phyloP scores from a whole-genome alignment of 2,329 filamentous ascomycete species.

The Aspergillus ustus region DNA sequence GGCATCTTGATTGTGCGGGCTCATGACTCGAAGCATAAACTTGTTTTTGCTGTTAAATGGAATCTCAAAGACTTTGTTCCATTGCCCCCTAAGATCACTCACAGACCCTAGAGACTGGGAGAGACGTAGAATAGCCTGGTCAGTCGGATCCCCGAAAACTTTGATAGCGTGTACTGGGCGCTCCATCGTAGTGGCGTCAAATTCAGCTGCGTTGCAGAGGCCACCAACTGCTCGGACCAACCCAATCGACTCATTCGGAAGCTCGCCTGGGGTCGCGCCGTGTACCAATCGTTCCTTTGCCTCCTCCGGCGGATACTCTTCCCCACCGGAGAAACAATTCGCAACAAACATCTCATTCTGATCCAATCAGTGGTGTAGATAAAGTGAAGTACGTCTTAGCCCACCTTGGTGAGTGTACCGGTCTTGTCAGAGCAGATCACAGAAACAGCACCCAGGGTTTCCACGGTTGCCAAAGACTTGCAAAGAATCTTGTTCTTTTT shows the following conservation, averaged over 20 bases:
- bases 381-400: not conserved
- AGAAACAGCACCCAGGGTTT: slow-evolving; percentile 73
- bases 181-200: slow-evolving; percentile 68
- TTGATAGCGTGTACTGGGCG: slow-evolving; percentile 64
- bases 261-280: not conserved
- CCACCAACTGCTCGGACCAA: slow-evolving; percentile 67
- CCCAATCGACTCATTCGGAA: slow-evolving; percentile 40
- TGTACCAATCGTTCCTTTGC: slow-evolving; percentile 51
- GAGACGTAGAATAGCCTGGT: slow-evolving; percentile 74
- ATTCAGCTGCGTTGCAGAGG: slow-evolving; percentile 76
- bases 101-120: slow-evolving; percentile 68
- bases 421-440: slow-evolving; percentile 80
- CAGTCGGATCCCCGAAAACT: slow-evolving; percentile 76
- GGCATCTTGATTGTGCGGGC: slow-evolving; percentile 29
- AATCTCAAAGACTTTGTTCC: slow-evolving; percentile 69
- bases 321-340: slow-evolving; percentile 65
- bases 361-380: not conserved
- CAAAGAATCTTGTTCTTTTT: slow-evolving; percentile 75
- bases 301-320: slow-evolving; percentile 56
- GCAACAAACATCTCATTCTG: slow-evolving; percentile 75
- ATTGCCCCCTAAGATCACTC: slow-evolving; percentile 62
- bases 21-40: slow-evolving; percentile 72
- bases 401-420: slow-evolving; percentile 47
- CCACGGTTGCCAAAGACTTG: slow-evolving; percentile 79
- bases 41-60: slow-evolving; percentile 86